phyloP scores from a whole-genome alignment of 179 eudicot genomes.

The Camellia oleifera region DNA sequence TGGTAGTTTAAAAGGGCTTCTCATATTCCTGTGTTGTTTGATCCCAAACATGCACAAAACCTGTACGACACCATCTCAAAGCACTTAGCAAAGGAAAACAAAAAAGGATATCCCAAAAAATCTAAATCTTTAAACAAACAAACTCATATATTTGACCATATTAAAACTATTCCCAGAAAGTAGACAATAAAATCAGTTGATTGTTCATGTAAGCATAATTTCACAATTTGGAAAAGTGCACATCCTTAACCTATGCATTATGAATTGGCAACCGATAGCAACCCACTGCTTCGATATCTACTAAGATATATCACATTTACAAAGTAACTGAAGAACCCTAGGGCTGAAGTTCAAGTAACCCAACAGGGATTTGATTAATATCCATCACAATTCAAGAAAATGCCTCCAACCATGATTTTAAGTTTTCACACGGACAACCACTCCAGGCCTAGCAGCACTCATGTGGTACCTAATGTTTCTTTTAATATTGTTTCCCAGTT shows the following conservation, averaged over 20 bases:
- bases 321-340: background rate
- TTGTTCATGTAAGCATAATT: too few species aligned
- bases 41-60: constrained; percentile 74
- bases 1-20: constrained; percentile 53
- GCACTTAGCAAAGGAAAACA: background rate
- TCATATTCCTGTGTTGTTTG: constrained; percentile 65
- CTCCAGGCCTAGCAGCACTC: background rate
- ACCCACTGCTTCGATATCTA: background rate
- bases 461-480: background rate
- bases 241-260: background rate
- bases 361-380: background rate
- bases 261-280: background rate
- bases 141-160: background rate
- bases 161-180: background rate
- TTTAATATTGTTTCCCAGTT: background rate
- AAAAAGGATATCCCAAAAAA: background rate
- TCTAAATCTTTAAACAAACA: background rate
- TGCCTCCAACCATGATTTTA: constrained; percentile 8
- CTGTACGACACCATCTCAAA: constrained; percentile 30
- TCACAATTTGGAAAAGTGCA: background rate
- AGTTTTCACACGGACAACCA: background rate
- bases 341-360: background rate
- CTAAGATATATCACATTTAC: background rate
- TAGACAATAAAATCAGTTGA: background rate
- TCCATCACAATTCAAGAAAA: background rate